Base-by-base conservation (phyloP, 1,139 yeast species). In the Saccharomyces hybrid region DNA sequence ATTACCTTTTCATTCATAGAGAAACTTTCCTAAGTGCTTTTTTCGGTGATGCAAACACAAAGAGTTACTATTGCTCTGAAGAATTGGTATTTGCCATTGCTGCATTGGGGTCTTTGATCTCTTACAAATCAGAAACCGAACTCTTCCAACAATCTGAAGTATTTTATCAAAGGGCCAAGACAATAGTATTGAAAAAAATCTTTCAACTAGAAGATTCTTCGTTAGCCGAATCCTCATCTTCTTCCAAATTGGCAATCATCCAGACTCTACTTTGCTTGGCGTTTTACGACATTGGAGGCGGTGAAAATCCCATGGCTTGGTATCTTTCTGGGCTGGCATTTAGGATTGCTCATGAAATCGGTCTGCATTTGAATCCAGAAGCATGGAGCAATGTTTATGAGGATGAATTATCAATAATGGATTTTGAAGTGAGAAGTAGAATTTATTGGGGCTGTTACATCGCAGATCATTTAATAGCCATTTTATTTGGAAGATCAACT, bases 401-500 rank as follows among this genome's bases (percentile, higher is more conserved):
- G 29, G 69, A 66, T 50, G 65, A 64, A 47, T 54, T 65, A 42
- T 62, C 69, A 4, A 63, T 62, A 19, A 55, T 65, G 32, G 83
- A 79, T 62, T 75, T 78, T 21, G 80, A 78, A 48, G 82, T 82
- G 51, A 71, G 84, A 62, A 75, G 81, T 54, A 69, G 86, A 59
- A 79, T 82, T 11, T 82, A 79, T 63, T 82, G 86, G 86, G 86
- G 86, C 2, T 75, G 82, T 52, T 82, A 78, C 60, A 73, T 81
- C 62, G 83, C 84, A 12, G 86, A 82, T 62, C 84, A 81, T 62
- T 77, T 81, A 60, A 78, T 81, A 38, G 75, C 83, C 60, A 69
- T 81, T 52, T 68, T 81, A 14, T 68, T 81, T 54, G 86, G 86
- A 2, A 67, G 86, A 52, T 84, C 85, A 0, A 76, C 82, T 0